Base-by-base conservation (phyloP, 306 rosid species). In the Arachis hypogaea region DNA sequence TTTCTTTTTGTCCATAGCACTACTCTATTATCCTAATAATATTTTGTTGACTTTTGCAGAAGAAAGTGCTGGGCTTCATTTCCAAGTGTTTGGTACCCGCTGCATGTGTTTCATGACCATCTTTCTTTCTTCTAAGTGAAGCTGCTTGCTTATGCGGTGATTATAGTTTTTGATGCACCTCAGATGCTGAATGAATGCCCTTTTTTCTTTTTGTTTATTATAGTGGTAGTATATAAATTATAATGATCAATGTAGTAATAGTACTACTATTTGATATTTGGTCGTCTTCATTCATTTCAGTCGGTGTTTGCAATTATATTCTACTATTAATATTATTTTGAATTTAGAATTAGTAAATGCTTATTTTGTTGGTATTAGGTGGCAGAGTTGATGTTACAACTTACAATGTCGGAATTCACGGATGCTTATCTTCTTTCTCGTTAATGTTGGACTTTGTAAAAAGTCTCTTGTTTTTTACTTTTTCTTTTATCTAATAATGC, bases 61-160 rank as follows among this genome's bases (percentile, higher is more conserved):
- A 87, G 76, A 94, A 83, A 81, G 73, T 85, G 89, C 56, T 84
- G 89, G 88, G 97, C 54, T 83, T 89, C 69, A 82, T 94, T 72
- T 88, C 93, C 74, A 89, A 83, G 74, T 94, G 98, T 82, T 80
- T 91, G 77, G 88, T 85, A 4, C 97, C 98, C 51, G 83, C 91
- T 42, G 92, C 92, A 5, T 94, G 97, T 62, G 83, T 81, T 69
- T 85, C 92, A 44, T 90, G 92, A 89, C 4, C 9, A 52, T 52
- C 7, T 52, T 18, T 52, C 28, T 52, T 52, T 52, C 16, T 52
- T 52, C 58, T 52, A 36, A 36, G 61, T 68, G 40, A 16, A 7
- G 73, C 47, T 52, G n/a, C 33, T 60, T 38, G n/a, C 33, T 60
- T 30, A 11, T 55, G 45, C 45, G 7, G 71, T 51, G 63, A 42